These are phyloP conservation scores for Entelexis paramagnoliae DNA, from an alignment of 1,139 yeast species.

Conservation along the genomic window DNA sequence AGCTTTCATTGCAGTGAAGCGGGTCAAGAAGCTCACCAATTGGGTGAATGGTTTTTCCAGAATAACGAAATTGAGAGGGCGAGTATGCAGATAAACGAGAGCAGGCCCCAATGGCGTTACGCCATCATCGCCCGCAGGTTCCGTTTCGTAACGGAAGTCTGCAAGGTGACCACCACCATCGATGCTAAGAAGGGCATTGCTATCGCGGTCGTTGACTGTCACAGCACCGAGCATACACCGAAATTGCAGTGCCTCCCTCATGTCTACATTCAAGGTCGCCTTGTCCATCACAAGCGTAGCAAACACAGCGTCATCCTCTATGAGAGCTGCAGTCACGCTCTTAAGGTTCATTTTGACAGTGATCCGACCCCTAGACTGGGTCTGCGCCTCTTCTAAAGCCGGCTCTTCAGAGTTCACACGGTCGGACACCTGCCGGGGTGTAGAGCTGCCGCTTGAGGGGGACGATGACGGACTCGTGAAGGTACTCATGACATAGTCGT, in stretches of 20 bases:
- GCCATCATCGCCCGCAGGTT: conserved; percentile 13
- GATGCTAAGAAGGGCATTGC: conserved; percentile 60
- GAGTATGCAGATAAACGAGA: conserved; percentile 11
- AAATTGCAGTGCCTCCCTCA: conserved; percentile 73
- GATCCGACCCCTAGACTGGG: conserved; percentile 37
- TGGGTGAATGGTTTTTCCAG: conserved; percentile 62
- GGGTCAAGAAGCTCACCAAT: conserved; percentile 55
- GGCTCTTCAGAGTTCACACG: neutral
- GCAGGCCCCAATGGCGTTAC: conserved; percentile 12
- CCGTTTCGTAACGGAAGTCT: conserved; percentile 69
- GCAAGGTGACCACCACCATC: conserved; percentile 69
- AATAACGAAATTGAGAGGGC: conserved; percentile 13
- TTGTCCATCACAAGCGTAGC: conserved; percentile 71
- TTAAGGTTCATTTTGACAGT: conserved; percentile 59
- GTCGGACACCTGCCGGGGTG: neutral
- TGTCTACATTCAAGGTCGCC: conserved; percentile 51
- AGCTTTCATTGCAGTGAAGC: conserved; percentile 76
- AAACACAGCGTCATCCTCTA: conserved; percentile 72
- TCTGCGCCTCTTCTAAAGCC: neutral
- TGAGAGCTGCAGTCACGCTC: conserved; percentile 62
- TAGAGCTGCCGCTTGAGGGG: neutral
- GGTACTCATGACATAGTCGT: conserved; percentile 76
- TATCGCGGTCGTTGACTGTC: conserved; percentile 64
- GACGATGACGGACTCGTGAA: conserved; percentile 44
- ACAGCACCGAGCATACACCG: conserved; percentile 71